Evolutionary conservation across 1,139 yeast species (phyloP).

Genomic region (Hanseniaspora gamundiae): DNA sequence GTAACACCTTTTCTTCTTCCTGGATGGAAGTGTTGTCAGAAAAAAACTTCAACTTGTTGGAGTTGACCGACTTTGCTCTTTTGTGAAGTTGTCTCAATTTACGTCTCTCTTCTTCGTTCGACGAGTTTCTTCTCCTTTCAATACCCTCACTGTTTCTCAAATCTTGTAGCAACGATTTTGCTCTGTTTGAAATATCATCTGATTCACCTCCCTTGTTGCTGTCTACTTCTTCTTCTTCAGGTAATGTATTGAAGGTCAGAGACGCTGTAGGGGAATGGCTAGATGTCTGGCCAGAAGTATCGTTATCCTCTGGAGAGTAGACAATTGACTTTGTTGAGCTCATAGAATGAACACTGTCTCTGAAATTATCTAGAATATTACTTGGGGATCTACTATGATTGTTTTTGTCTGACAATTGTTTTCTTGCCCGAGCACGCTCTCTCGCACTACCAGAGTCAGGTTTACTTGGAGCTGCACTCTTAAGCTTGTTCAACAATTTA

Average conservation of each 20-base stretch:
- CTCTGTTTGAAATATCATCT: slow-evolving; percentile 22
- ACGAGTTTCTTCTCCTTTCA: background rate
- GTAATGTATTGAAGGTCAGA: slow-evolving; percentile 1
- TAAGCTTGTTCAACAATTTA: slow-evolving; percentile 55
- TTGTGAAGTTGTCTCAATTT: slow-evolving; percentile 6
- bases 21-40: background rate
- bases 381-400: slow-evolving; percentile 6
- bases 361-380: slow-evolving; percentile 4
- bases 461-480: slow-evolving; percentile 59
- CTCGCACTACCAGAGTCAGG: slow-evolving; percentile 74
- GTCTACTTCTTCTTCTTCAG: background rate
- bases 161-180: slow-evolving; percentile 21
- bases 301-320: slow-evolving; percentile 4
- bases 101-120: slow-evolving; percentile 7
- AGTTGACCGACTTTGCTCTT: slow-evolving; percentile 3
- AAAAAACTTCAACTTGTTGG: slow-evolving; percentile 6
- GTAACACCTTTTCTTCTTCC: no score
- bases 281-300: background rate
- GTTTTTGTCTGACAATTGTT: slow-evolving; percentile 33
- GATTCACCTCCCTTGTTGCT: slow-evolving; percentile 4
- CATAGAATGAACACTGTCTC: slow-evolving; percentile 1
- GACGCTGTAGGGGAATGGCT: slow-evolving; percentile 3
- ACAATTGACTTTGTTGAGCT: slow-evolving; percentile 4
- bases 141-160: slow-evolving; percentile 15
- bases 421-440: slow-evolving; percentile 68